These are phyloP conservation scores for Rhododendron williamsianum DNA, from an alignment of 148 eudicot genomes.

Conservation along the genomic window DNA sequence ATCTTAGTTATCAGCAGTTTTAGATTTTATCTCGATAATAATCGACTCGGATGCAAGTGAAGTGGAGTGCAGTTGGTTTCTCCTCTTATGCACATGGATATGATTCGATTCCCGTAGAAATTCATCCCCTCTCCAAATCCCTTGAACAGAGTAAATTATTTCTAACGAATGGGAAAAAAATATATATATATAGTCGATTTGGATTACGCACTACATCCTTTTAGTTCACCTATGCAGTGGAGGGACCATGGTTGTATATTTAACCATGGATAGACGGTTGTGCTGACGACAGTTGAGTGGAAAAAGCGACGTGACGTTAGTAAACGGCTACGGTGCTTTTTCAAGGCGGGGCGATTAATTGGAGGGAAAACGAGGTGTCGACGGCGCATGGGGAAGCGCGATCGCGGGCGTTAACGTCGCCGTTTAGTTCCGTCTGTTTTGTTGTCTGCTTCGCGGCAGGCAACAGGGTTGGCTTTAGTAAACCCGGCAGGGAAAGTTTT, in stretches of 20 bases:
- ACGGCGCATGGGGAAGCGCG: not conserved
- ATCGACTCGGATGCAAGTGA: no score
- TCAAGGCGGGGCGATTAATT: not conserved
- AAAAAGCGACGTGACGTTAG: not conserved
- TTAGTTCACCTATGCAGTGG: no score
- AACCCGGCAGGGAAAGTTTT: conserved; percentile 27
- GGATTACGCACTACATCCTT: not conserved
- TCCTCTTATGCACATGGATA: no score
- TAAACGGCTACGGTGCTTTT: conserved; percentile 14
- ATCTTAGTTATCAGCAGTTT: no score
- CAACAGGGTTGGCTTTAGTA: conserved; percentile 40
- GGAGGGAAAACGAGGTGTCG: not conserved
- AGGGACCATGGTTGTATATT: not conserved
- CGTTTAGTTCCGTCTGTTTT: conserved; percentile 26
- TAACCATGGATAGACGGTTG: conserved; percentile 11
- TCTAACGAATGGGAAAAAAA: no score
- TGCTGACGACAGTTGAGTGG: conserved; percentile 8
- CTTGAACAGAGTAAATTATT: no score
- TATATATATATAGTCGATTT: no score
- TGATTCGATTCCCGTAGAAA: no score
- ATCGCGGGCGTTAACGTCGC: conserved; percentile 8
- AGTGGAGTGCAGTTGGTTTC: no score
- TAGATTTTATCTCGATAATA: no score
- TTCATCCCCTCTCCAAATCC: no score
- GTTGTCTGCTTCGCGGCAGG: conserved; percentile 46